These are phyloP conservation scores for Salvia miltiorrhiza DNA, from an alignment of 257 asterid genomes.

Conservation along the genomic window DNA sequence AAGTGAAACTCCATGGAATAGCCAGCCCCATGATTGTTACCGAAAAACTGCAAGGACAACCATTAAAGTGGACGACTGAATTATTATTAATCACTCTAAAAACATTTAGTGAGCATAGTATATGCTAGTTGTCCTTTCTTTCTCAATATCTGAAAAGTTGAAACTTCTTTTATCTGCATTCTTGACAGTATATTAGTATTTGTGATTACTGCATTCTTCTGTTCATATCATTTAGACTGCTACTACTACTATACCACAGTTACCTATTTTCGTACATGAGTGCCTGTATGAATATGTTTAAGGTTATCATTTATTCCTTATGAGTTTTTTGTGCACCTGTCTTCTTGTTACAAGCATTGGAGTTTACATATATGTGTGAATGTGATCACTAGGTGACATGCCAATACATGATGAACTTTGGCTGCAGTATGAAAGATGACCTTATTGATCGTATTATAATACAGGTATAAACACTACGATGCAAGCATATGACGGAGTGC, in stretches of 20 bases:
- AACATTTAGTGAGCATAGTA: background rate
- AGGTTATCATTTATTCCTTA: background rate
- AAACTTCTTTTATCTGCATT: background rate
- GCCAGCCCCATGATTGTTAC: conserved; percentile 74
- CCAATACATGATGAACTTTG: background rate
- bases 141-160: background rate
- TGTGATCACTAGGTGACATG: background rate
- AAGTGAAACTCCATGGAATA: conserved; percentile 79
- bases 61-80: background rate
- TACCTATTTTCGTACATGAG: background rate
- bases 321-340: background rate
- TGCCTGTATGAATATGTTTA: background rate
- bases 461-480: background rate
- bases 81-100: conserved; percentile 1
- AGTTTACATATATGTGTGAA: background rate
- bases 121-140: background rate
- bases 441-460: background rate
- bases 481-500: background rate
- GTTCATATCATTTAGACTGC: background rate
- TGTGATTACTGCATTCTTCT: background rate
- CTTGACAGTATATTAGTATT: background rate
- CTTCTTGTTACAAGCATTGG: background rate
- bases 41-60: conserved; percentile 45
- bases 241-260: background rate
- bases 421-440: background rate